phyloP scores from a whole-genome alignment of 768 basidiomycete species.

The Tubosaeta sp. region DNA sequence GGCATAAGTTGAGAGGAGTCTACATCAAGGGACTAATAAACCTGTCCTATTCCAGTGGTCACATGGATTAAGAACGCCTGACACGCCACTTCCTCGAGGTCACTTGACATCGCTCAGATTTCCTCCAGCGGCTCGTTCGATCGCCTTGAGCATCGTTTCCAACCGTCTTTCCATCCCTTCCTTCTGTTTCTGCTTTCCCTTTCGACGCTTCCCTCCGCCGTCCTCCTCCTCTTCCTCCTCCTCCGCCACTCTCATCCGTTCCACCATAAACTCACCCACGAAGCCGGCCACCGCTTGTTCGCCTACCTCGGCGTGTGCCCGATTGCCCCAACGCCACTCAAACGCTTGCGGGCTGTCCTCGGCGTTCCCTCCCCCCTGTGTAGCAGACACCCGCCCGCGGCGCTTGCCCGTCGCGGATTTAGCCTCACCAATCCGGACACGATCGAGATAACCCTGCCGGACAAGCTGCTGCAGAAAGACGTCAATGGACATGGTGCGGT shows the following conservation, averaged over 20 bases:
- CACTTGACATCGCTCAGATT: conserved; percentile 38
- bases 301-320: conserved; percentile 78
- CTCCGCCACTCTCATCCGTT: conserved; percentile 12
- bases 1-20: conserved; percentile 20
- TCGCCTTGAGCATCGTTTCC: conserved; percentile 32
- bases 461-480: conserved; percentile 58
- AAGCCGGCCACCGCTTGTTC: conserved; percentile 73
- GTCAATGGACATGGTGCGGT: conserved; percentile 55
- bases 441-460: conserved; percentile 78
- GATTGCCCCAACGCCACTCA: conserved; percentile 84
- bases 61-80: too few relatives aligned
- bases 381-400: conserved; percentile 48
- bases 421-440: conserved; percentile 47
- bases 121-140: conserved; percentile 60
- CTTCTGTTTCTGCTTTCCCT: conserved; percentile 16
- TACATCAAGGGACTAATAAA: not conserved
- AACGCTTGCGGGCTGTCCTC: conserved; percentile 30
- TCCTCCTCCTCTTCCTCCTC: conserved; percentile 18
- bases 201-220: conserved; percentile 3
- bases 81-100: not conserved
- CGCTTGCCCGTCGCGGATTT: conserved; percentile 47
- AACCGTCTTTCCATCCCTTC: conserved; percentile 19
- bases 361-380: conserved; percentile 33
- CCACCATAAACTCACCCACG: conserved; percentile 71
- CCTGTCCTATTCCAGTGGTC: too few relatives aligned